Evolutionary conservation across 441 rosid species (phyloP).

Genomic region (Erodium trifolium): DNA sequence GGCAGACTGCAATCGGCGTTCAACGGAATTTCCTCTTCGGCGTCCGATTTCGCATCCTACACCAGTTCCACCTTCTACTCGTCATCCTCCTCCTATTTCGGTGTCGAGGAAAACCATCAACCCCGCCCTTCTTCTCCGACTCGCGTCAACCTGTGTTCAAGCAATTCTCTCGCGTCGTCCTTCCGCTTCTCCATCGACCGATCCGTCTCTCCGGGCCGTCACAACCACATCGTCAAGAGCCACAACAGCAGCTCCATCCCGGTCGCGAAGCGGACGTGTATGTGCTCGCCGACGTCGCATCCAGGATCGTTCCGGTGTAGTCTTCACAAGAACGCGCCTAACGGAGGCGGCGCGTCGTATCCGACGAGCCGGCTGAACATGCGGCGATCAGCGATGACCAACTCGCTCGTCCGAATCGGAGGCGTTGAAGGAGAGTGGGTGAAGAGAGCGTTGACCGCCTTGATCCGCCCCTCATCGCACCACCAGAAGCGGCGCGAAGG

Average conservation of each 20-base stretch:
- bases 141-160: slow-evolving; percentile 42
- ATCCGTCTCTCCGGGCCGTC: slow-evolving; percentile 58
- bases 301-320: slow-evolving; percentile 80
- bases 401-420: slow-evolving; percentile 27
- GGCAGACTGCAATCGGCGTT: slow-evolving; percentile 27
- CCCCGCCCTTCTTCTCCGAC: slow-evolving; percentile 51
- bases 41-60: slow-evolving; percentile 57
- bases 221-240: slow-evolving; percentile 36
- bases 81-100: slow-evolving; percentile 34
- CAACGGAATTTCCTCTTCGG: slow-evolving; percentile 18
- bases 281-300: slow-evolving; percentile 88
- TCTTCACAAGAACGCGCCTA: slow-evolving; percentile 40
- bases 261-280: slow-evolving; percentile 46
- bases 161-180: slow-evolving; percentile 33
- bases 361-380: slow-evolving; percentile 53
- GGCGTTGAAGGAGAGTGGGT: slow-evolving; percentile 73
- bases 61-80: slow-evolving; percentile 60
- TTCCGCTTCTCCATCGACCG: slow-evolving; percentile 59
- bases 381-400: slow-evolving; percentile 82
- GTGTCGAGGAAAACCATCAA: slow-evolving; percentile 5
- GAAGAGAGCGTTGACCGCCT: slow-evolving; percentile 61
- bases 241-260: slow-evolving; percentile 27
- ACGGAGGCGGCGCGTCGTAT: slow-evolving; percentile 24
- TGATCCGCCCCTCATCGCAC: slow-evolving; percentile 79
- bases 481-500: slow-evolving; percentile 52